phyloP scores from a whole-genome alignment of 2,329 filamentous ascomycete species.

The Clonostachys chloroleuca region DNA sequence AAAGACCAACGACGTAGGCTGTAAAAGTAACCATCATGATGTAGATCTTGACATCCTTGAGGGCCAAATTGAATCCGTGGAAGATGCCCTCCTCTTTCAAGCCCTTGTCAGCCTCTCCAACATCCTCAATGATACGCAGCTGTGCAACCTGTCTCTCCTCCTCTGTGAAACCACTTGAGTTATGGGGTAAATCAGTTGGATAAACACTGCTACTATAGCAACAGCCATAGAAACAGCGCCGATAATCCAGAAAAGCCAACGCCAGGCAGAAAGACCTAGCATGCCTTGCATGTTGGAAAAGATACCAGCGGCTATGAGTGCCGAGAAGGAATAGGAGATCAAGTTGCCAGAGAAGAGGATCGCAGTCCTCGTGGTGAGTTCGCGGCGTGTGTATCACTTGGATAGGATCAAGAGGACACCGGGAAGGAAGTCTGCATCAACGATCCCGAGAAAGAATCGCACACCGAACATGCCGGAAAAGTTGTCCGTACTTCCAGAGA shows the following conservation, averaged over 20 bases:
- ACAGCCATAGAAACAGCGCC: slow-evolving; percentile 42
- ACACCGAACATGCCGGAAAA: slow-evolving; percentile 50
- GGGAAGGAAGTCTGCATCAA: slow-evolving; percentile 62
- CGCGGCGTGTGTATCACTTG: slow-evolving; percentile 62
- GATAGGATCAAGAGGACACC: slow-evolving; percentile 59
- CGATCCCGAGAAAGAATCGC: slow-evolving; percentile 56
- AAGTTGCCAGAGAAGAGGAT: slow-evolving; percentile 56
- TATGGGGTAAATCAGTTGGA: slow-evolving; percentile 50
- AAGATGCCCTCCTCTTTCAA: slow-evolving; percentile 41
- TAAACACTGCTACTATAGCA: slow-evolving; percentile 38
- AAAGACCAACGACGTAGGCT: slow-evolving; percentile 53
- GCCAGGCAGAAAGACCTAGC: slow-evolving; percentile 50
- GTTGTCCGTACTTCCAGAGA: slow-evolving; percentile 45
- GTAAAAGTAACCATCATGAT: slow-evolving; percentile 59
- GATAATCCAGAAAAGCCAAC: slow-evolving; percentile 48
- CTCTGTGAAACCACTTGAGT: slow-evolving; percentile 52
- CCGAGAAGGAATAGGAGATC: slow-evolving; percentile 55
- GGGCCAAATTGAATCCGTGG: slow-evolving; percentile 50
- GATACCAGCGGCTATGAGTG: slow-evolving; percentile 54
- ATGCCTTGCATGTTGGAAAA: slow-evolving; percentile 52
- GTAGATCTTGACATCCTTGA: slow-evolving; percentile 59
- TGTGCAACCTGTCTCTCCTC: slow-evolving; percentile 53
- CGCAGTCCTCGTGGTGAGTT: slow-evolving; percentile 49
- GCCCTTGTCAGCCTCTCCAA: slow-evolving; percentile 50
- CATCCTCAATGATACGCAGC: slow-evolving; percentile 51